Evolutionary conservation across 2,329 filamentous ascomycete species (phyloP), one percentile per base, ranked within the genome.

Genomic region (Trichoderma atroviride): DNA sequence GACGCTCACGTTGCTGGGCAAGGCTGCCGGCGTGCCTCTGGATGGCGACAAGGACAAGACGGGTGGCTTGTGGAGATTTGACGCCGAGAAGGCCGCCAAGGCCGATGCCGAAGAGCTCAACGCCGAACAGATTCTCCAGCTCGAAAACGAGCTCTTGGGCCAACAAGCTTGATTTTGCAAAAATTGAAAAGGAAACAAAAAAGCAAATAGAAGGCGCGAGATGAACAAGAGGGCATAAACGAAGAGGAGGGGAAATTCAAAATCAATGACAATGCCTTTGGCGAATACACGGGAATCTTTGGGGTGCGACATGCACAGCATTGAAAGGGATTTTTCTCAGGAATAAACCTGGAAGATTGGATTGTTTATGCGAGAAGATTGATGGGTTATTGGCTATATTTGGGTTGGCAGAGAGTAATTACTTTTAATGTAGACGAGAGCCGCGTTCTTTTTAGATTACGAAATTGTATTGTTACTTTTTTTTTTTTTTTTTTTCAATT

Each of bases 31-130:
- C 4, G 76, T 89, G 19, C 79, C 82, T 1, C 71, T 79, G 0
- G 81, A 85, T 70, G 87, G 87, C 27, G 87, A 89, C 61, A 80
- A 83, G 29, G 87, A 88, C 74, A 88, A 87, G 80, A 89, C 87
- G 2, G 87, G 87, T 24, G 87, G 87, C 1, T 78, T 89, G 19
- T 89, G 87, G 87, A 81, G 87, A 35, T 89, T 86, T 70, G 86
- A 88, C 73, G 80, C 83, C 2, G 80, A 78, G 29, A 84, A 84
- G 76, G 85, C 77, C 0, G 75, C 75, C 10, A 81, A 79, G 68
- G 77, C 75, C 1, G 73, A 75, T n/a, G 71, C 80, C n/a, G 76
- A 81, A 61, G 74, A 74, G 57, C 75, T 84, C 66, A 80, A 76
- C 31, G 76, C 77, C 40, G 79, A 81, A 14, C 80, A 83, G 69